Evolutionary conservation across 2,329 filamentous ascomycete species (phyloP).

Genomic region (Biscogniauxia mediterranea): DNA sequence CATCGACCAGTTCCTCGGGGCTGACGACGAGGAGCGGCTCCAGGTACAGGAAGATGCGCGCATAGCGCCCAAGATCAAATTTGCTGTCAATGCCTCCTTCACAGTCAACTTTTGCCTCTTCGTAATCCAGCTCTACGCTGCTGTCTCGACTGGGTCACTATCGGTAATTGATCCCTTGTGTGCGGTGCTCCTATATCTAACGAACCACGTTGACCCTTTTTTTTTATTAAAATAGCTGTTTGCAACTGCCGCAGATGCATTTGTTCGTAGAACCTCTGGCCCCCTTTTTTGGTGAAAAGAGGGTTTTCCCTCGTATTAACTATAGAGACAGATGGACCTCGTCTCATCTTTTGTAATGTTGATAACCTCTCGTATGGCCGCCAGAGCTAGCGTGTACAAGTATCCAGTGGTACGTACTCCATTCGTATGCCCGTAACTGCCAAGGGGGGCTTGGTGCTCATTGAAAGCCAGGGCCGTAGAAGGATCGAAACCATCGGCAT

Average conservation of each 20-base stretch:
- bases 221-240: conserved; percentile 53
- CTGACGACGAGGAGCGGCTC: conserved; percentile 53
- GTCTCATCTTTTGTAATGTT: conserved; percentile 64
- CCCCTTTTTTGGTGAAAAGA: conserved; percentile 9
- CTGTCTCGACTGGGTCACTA: conserved; percentile 57
- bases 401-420: conserved; percentile 52
- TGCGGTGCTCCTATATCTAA: conserved; percentile 12
- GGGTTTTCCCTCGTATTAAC: conserved; percentile 20
- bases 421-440: conserved; percentile 1
- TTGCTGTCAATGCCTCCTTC: conserved; percentile 53
- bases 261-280: conserved; percentile 39
- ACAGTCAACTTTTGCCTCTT: conserved; percentile 53
- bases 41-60: conserved; percentile 49
- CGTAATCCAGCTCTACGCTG: conserved; percentile 58
- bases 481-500: conserved; percentile 64
- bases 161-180: conserved; percentile 36
- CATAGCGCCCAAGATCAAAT: conserved; percentile 50
- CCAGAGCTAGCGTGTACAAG: conserved; percentile 58
- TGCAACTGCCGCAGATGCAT: conserved; percentile 64
- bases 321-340: conserved; percentile 51
- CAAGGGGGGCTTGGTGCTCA: conserved; percentile 10
- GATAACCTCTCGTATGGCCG: conserved; percentile 57
- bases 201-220: conserved; percentile 21
- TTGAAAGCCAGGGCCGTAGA: conserved; percentile 47
- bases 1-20: conserved; percentile 53